Conservation (phyloP, 495 filamentous ascomycete genomes). For the Penicillium lagena region DNA sequence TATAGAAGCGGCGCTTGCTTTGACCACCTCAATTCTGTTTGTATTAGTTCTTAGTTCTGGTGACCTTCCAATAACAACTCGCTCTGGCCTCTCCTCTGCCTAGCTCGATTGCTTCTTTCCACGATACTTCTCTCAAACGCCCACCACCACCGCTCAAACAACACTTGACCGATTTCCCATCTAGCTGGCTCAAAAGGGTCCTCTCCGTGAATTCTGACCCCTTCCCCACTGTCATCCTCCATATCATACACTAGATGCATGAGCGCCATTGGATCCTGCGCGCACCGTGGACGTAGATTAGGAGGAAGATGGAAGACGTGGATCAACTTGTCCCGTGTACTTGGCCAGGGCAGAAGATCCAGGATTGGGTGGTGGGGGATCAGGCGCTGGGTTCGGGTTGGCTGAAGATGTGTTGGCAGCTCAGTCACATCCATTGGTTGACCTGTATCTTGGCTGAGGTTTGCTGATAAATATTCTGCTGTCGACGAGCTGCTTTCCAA, state of each 20-base stretch:
- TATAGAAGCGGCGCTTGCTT: too few relatives aligned
- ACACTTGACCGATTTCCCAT: slow-evolving; percentile 43
- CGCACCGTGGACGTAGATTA: slow-evolving; percentile 25
- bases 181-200: slow-evolving; percentile 27
- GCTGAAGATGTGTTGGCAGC: slow-evolving; percentile 20
- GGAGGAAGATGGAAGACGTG: slow-evolving; percentile 31
- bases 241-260: slow-evolving; percentile 38
- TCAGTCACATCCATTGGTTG: slow-evolving; percentile 12
- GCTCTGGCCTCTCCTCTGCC: slow-evolving; percentile 18
- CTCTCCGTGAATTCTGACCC: slow-evolving; percentile 26
- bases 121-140: slow-evolving; percentile 37
- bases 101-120: slow-evolving; percentile 32
- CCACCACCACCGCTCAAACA: slow-evolving; percentile 49
- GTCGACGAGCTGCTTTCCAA: slow-evolving; percentile 11
- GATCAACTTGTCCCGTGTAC: slow-evolving; percentile 38
- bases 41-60: not conserved
- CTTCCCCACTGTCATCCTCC: slow-evolving; percentile 38
- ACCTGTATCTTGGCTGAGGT: not conserved
- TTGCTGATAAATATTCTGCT: slow-evolving; percentile 26
- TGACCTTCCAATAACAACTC: not conserved
- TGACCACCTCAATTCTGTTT: not conserved
- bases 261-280: slow-evolving; percentile 28
- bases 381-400: slow-evolving; percentile 15
- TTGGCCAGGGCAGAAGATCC: slow-evolving; percentile 45
- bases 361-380: slow-evolving; percentile 45